phyloP scores from a whole-genome alignment of 768 basidiomycete species.

The Psilocybe cyanescens region DNA sequence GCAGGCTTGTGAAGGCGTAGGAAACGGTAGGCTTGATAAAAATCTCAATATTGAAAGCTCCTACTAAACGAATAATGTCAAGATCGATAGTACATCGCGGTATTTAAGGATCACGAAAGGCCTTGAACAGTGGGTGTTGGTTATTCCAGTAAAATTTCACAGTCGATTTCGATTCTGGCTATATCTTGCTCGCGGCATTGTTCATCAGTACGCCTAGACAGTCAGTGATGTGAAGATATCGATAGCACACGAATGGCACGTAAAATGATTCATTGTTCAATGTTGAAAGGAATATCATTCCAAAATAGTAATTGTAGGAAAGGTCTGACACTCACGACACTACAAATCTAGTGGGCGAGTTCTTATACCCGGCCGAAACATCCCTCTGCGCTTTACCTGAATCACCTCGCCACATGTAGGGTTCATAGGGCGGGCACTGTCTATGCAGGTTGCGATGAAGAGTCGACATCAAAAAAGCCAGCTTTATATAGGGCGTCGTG shows the following conservation, averaged over 20 bases:
- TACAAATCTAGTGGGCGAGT: slow-evolving; percentile 51
- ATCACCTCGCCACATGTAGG: slow-evolving; percentile 63
- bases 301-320: slow-evolving; percentile 49
- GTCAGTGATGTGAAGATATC: no score
- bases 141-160: not conserved
- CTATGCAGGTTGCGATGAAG: slow-evolving; percentile 61
- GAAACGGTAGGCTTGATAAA: slow-evolving; percentile 4
- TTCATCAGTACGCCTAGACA: not conserved
- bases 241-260: no score
- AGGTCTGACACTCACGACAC: slow-evolving; percentile 70
- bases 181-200: not conserved
- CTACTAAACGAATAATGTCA: not conserved
- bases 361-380: slow-evolving; percentile 59
- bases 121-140: not conserved
- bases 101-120: not conserved
- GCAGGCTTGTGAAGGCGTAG: slow-evolving; percentile 10
- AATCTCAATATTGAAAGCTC: not conserved
- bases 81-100: not conserved
- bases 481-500: slow-evolving; percentile 4
- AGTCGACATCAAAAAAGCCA: slow-evolving; percentile 8
- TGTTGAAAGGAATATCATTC: not conserved
- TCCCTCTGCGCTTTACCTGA: slow-evolving; percentile 67
- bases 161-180: not conserved
- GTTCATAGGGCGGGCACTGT: slow-evolving; percentile 67
- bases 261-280: not conserved